A percentile compares a stretch with the other conserved stretches of the same genome.
phyloP scores from a whole-genome alignment of 495 filamentous ascomycete genomes.

The Hypoxylon fuscum region DNA sequence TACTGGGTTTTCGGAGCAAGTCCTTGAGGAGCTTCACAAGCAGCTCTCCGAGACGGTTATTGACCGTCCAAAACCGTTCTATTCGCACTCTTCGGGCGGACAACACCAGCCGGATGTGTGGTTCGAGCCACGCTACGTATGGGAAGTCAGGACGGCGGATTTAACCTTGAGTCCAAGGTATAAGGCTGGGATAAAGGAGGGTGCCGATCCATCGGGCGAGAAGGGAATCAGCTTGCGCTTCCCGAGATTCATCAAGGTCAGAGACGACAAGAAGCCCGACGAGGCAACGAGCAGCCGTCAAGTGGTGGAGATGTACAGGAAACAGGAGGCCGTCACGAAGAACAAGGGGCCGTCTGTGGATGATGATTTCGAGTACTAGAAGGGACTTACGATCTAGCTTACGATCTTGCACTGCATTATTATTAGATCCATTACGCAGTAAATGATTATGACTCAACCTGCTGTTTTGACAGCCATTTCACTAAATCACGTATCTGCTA shows the following conservation, averaged over 20 bases:
- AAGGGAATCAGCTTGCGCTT: slow-evolving; percentile 92
- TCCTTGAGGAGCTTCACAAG: slow-evolving; percentile 82
- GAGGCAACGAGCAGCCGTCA: slow-evolving; percentile 84
- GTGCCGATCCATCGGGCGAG: slow-evolving; percentile 71
- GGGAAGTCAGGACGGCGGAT: slow-evolving; percentile 98
- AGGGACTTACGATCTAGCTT: slow-evolving; percentile 7
- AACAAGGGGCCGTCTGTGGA: slow-evolving; percentile 84
- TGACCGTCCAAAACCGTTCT: slow-evolving; percentile 92
- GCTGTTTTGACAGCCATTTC: neutral
- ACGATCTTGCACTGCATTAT: slow-evolving; percentile 9
- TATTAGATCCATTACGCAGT: neutral
- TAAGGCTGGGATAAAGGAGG: slow-evolving; percentile 75
- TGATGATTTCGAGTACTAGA: slow-evolving; percentile 97
- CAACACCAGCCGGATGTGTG: slow-evolving; percentile 98
- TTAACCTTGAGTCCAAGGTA: slow-evolving; percentile 92
- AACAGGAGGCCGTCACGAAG: slow-evolving; percentile 85
- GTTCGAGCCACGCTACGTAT: slow-evolving; percentile 94
- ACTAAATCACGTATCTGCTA: neutral
- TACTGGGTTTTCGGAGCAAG: slow-evolving; percentile 91
- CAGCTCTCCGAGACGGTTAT: slow-evolving; percentile 77
- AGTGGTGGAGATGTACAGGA: slow-evolving; percentile 96
- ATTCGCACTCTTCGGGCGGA: slow-evolving; percentile 79
- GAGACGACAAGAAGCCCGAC: slow-evolving; percentile 95
- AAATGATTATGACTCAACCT: slow-evolving; percentile 3
- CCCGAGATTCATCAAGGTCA: slow-evolving; percentile 85